Conservation (phyloP, 108 stramenopile species). For the Chaetoceros muelleri region DNA sequence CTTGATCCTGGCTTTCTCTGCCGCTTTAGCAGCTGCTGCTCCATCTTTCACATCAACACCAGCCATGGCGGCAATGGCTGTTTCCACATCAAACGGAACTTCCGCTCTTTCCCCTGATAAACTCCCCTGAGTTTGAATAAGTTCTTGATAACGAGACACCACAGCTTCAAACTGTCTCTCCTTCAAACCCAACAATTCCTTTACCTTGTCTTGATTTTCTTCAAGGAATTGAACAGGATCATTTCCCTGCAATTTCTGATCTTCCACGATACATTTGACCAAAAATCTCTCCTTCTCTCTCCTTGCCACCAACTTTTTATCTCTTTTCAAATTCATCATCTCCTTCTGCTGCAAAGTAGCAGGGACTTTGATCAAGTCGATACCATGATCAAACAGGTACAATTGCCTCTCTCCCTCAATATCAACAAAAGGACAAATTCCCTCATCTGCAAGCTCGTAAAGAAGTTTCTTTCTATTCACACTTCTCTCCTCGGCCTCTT, state of each 20-base stretch:
- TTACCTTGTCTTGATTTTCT: conserved; percentile 21
- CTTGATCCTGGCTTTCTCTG: conserved; percentile 12
- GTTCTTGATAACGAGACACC: conserved; percentile 4
- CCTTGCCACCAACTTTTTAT: background rate
- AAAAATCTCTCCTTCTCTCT: conserved; percentile 8
- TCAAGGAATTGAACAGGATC: conserved; percentile 64
- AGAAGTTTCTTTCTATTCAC: conserved; percentile 38
- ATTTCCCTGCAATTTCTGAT: conserved; percentile 50
- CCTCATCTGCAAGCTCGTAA: conserved; percentile 46
- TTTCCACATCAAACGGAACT: conserved; percentile 18
- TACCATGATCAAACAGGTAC: conserved; percentile 40
- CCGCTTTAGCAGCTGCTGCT: conserved; percentile 2
- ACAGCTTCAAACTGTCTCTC: conserved; percentile 25
- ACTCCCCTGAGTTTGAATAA: background rate
- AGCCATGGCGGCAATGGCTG: conserved; percentile 3
- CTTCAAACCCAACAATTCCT: conserved; percentile 22
- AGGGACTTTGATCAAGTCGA: conserved; percentile 49
- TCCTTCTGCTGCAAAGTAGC: conserved; percentile 52
- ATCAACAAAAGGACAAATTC: conserved; percentile 52
- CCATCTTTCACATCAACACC: conserved; percentile 1
- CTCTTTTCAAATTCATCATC: conserved; percentile 22
- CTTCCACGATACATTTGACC: conserved; percentile 55
- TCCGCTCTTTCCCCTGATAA: conserved; percentile 16
- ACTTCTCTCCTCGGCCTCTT: conserved; percentile 18
- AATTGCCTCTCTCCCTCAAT: conserved; percentile 55